Evolutionary conservation across 345 rosid genomes (phyloP), one percentile per base, ranked within the genome.

Genomic region (Brassica nigra): DNA sequence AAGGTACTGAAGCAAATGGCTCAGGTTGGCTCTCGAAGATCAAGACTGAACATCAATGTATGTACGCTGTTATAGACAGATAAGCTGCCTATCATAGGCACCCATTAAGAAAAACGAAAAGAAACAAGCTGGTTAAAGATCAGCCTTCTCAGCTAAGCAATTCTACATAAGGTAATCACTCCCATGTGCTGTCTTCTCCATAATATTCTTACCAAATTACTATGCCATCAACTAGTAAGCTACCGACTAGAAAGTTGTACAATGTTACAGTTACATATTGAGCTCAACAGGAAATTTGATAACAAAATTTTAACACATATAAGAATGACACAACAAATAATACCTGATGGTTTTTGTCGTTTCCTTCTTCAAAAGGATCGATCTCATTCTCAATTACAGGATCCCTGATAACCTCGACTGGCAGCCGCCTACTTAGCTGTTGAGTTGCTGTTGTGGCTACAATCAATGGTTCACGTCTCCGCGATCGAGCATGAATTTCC

Each of bases 401-500:
- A 78, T 89, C 98, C 82, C 97, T 88, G 65, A 93, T 85, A 81
- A 89, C 94, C 88, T 95, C 98, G 54, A 89, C 90, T 5, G 96
- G 94, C 80, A 85, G 84, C 52, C 83, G 90, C 76, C 85, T 88
- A 80, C 90, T 89, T 83, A 92, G 86, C 55, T 89, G 87, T 81
- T 91, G 97, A 9, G 93, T 89, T 74, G 93, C 92, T 12, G 94
- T 80, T 78, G 90, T 88, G 65, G 91, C 98, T 76, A 83, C 84
- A 76, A 95, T 95, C 77, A 92, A 78, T 12, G 99, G 99, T 68
- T 91, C 96, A 72, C 90, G 92, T 82, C 85, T 90, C 70, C 87
- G 86, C 76, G 89, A 87, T 58, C 90, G 90, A 66, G 91, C 91
- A 78, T 93, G 89, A 81, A 95, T 90, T 85, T 95, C 99, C 82